A percentile compares a stretch with the other conserved stretches of the same genome.
Conservation (phyloP, 1,284 basidiomycete species). For the Ceratobasidium sp. region DNA sequence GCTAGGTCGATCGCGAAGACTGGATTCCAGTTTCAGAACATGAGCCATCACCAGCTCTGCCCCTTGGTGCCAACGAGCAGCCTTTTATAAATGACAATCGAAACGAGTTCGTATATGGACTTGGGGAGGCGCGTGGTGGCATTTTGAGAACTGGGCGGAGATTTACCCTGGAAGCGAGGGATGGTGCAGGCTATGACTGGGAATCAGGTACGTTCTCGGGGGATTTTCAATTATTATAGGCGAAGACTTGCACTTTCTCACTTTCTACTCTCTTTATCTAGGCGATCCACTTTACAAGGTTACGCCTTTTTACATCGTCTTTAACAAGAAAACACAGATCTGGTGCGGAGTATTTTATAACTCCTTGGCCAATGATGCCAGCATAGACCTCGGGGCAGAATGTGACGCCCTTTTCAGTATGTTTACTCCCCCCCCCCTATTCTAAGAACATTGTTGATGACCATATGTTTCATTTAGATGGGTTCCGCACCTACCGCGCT, state of each 20-base stretch:
- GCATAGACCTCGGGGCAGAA: slow-evolving; percentile 39
- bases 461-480: slow-evolving; percentile 9
- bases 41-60: slow-evolving; percentile 35
- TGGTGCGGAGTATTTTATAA: slow-evolving; percentile 44
- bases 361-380: slow-evolving; percentile 41
- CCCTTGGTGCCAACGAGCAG: slow-evolving; percentile 13
- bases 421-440: neutral
- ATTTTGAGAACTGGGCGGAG: slow-evolving; percentile 30
- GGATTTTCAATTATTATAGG: no score
- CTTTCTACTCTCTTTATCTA: neutral
- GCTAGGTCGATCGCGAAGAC: slow-evolving; percentile 36
- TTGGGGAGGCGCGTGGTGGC: slow-evolving; percentile 40
- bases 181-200: slow-evolving; percentile 40
- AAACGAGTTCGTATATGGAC: slow-evolving; percentile 40
- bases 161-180: slow-evolving; percentile 38
- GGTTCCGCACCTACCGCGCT: slow-evolving; percentile 43
- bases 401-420: slow-evolving; percentile 35
- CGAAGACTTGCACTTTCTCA: neutral
- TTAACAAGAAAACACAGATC: slow-evolving; percentile 35
- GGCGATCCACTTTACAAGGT: slow-evolving; percentile 44
- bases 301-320: slow-evolving; percentile 38
- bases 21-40: slow-evolving; percentile 43
- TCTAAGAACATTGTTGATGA: neutral
- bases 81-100: slow-evolving; percentile 40
- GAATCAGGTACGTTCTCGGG: slow-evolving; percentile 31